These are phyloP conservation scores for Eucalyptus guilfoylei DNA, from an alignment of 345 rosid species.

Conservation along the genomic window DNA sequence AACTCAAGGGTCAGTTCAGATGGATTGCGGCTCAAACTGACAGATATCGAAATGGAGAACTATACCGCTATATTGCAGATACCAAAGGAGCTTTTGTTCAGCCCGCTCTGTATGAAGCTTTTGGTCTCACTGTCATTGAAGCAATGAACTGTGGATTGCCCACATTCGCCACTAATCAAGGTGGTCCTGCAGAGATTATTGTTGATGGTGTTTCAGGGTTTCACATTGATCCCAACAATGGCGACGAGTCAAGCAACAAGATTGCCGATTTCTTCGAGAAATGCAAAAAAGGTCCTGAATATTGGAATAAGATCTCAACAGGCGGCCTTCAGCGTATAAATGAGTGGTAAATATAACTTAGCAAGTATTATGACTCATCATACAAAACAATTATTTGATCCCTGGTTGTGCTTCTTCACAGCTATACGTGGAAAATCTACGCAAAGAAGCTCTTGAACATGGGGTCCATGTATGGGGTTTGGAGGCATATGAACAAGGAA, in stretches of 20 bases:
- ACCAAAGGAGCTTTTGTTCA: constrained; percentile 87
- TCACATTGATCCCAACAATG: constrained; percentile 77
- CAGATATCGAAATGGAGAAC: constrained; percentile 78
- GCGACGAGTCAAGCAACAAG: constrained; percentile 55
- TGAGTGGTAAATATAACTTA: constrained; percentile 43
- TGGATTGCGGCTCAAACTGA: constrained; percentile 96
- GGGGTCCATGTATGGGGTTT: constrained; percentile 75
- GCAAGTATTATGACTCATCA: not conserved
- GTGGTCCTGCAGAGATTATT: constrained; percentile 93
- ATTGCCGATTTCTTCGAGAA: constrained; percentile 77
- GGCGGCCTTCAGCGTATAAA: constrained; percentile 64
- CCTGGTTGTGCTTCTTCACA: constrained; percentile 1
- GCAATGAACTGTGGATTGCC: constrained; percentile 98
- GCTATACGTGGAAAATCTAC: constrained; percentile 91
- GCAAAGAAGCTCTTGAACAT: constrained; percentile 60
- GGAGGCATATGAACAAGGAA: constrained; percentile 72
- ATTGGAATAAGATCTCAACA: constrained; percentile 53
- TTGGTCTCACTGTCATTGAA: constrained; percentile 89
- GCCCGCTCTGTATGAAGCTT: constrained; percentile 95
- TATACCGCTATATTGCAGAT: constrained; percentile 86
- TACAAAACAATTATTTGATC: not conserved
- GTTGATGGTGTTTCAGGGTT: constrained; percentile 88
- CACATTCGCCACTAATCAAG: constrained; percentile 86
- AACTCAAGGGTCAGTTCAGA: constrained; percentile 74
- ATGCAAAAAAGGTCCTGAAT: constrained; percentile 34